A percentile compares a stretch with the other conserved stretches of the same genome.
Evolutionary conservation across 2,329 filamentous ascomycete species (phyloP).

Genomic region (Teratosphaeria epicoccoides): DNA sequence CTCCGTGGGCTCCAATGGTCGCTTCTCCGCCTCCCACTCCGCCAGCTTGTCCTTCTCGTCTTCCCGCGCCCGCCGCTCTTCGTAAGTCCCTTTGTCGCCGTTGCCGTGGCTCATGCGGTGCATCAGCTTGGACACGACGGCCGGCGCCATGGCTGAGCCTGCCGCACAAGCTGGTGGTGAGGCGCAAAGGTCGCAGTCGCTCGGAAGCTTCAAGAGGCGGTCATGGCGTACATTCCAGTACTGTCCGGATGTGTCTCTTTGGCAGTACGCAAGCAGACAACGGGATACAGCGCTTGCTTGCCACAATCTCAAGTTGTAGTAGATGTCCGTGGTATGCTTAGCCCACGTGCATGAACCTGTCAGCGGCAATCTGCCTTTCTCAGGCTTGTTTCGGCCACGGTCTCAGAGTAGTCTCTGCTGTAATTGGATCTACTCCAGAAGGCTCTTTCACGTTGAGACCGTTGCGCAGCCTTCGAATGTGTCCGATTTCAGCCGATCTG

Average conservation of each 20-base stretch:
- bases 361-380: not conserved
- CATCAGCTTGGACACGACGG: conserved; percentile 26
- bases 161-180: conserved; percentile 1
- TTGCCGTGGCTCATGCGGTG: conserved; percentile 25
- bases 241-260: not conserved
- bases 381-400: not conserved
- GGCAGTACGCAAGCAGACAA: not conserved
- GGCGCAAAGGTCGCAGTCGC: not conserved
- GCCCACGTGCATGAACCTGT: not conserved
- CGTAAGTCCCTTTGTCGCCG: conserved; percentile 16
- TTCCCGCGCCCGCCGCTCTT: conserved; percentile 27
- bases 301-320: not conserved
- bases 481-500: not conserved
- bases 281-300: not conserved
- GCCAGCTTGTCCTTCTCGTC: conserved; percentile 37
- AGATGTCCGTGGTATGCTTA: not conserved
- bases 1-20: conserved; percentile 32
- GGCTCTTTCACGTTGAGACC: not conserved
- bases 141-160: conserved; percentile 19
- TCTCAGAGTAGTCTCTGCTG: not conserved
- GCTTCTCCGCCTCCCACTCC: conserved; percentile 38
- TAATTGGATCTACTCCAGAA: not conserved
- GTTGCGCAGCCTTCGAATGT: not conserved
- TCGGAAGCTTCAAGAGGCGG: not conserved
- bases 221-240: not conserved